These are phyloP conservation scores for Verticillium nonalfalfae DNA, from an alignment of 2,329 filamentous ascomycete genomes.

Conservation along the genomic window DNA sequence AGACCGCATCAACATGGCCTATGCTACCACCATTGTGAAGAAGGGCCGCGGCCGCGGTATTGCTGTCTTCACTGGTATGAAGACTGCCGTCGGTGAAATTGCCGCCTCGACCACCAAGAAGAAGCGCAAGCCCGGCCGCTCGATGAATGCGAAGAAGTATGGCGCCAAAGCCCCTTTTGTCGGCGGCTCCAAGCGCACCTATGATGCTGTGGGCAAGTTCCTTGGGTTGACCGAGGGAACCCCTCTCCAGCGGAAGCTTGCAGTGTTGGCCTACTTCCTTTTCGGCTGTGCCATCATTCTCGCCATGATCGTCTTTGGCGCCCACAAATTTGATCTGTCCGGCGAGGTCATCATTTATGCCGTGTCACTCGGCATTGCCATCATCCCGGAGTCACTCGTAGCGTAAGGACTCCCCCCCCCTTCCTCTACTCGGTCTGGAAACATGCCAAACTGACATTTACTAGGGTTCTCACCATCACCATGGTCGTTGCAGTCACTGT, in stretches of 20 bases:
- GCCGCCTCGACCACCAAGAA: constrained; percentile 49
- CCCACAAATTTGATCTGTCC: constrained; percentile 44
- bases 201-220: constrained; percentile 48
- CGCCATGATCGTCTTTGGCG: constrained; percentile 51
- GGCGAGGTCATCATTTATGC: constrained; percentile 52
- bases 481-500: constrained; percentile 60
- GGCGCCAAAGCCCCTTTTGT: constrained; percentile 42
- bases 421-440: background rate
- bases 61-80: constrained; percentile 66
- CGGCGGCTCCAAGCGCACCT: constrained; percentile 38
- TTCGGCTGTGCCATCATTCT: constrained; percentile 62
- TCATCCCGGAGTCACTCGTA: constrained; percentile 59
- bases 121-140: constrained; percentile 47
- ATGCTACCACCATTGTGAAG: constrained; percentile 66
- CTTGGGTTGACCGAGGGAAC: constrained; percentile 62
- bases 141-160: constrained; percentile 48
- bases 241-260: constrained; percentile 71
- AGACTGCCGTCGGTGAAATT: constrained; percentile 65
- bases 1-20: constrained; percentile 69
- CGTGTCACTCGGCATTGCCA: constrained; percentile 52
- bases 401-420: constrained; percentile 32
- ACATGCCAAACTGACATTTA: constrained; percentile 8
- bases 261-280: constrained; percentile 69
- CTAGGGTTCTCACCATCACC: constrained; percentile 59
- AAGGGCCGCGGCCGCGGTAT: constrained; percentile 69